Evolutionary conservation across 75 land plant species (phyloP).

Genomic region (Larix kaempferi): DNA sequence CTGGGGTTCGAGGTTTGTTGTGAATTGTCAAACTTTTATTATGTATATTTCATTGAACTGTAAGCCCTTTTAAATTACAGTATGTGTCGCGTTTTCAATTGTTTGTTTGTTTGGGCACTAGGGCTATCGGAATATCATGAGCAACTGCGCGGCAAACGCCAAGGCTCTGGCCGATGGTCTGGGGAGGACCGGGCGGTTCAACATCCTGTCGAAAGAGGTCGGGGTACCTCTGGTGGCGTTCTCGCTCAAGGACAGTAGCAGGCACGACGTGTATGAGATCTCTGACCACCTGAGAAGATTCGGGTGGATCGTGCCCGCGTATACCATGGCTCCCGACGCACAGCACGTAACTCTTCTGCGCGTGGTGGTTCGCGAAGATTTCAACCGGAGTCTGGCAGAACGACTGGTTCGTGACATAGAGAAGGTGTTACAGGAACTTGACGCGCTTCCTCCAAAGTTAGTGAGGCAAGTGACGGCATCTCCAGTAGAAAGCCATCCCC

Average conservation of each 20-base stretch:
- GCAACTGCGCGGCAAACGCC: slow-evolving; percentile 43
- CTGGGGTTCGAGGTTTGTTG: slow-evolving; percentile 45
- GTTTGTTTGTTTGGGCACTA: slow-evolving; percentile 7
- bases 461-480: background rate
- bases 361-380: slow-evolving; percentile 60
- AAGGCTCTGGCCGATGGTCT: slow-evolving; percentile 30
- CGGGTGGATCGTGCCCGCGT: slow-evolving; percentile 65
- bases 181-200: slow-evolving; percentile 36
- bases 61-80: too few relatives aligned
- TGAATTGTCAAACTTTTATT: background rate
- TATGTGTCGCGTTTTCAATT: background rate
- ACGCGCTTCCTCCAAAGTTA: slow-evolving; percentile 7
- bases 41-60: background rate
- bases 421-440: slow-evolving; percentile 31
- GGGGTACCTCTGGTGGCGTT: slow-evolving; percentile 61
- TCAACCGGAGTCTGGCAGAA: slow-evolving; percentile 40
- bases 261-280: slow-evolving; percentile 39
- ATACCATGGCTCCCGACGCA: slow-evolving; percentile 62
- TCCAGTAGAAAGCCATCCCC: background rate
- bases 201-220: slow-evolving; percentile 37
- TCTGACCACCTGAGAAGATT: slow-evolving; percentile 38
- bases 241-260: slow-evolving; percentile 31
- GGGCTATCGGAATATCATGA: slow-evolving; percentile 50
- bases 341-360: slow-evolving; percentile 43
- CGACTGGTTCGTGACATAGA: slow-evolving; percentile 38